Conservation (phyloP, 2,329 filamentous ascomycete genomes). For the Fusarium sp. region DNA sequence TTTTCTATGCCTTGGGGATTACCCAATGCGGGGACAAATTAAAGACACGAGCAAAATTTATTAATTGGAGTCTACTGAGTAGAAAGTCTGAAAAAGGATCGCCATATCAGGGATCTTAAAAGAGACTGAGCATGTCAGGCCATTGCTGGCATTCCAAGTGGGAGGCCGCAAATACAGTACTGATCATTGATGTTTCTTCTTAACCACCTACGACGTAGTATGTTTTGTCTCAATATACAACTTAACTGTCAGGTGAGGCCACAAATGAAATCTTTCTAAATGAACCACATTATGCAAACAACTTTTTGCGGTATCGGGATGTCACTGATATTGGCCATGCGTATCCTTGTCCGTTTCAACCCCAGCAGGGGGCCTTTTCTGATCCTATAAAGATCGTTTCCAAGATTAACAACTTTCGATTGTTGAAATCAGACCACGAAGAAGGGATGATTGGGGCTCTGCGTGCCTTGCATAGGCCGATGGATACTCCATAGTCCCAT, state of each 20-base stretch:
- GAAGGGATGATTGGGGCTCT: constrained; percentile 31
- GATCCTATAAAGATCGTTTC: constrained; percentile 8
- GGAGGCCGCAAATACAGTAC: background rate
- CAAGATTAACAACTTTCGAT: constrained; percentile 38
- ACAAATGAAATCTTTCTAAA: background rate
- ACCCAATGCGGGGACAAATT: background rate
- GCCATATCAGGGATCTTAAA: background rate
- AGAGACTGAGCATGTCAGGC: background rate
- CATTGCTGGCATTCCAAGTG: background rate
- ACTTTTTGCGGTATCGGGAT: background rate
- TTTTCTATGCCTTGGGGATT: background rate
- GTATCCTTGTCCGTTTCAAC: background rate
- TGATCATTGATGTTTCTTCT: background rate
- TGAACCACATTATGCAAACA: too few relatives aligned
- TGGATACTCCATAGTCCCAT: constrained; percentile 18
- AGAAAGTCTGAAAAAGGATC: too few relatives aligned
- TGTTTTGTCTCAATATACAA: background rate
- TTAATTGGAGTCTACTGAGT: background rate
- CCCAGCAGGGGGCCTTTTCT: background rate
- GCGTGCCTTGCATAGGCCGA: constrained; percentile 36
- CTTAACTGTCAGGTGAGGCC: background rate
- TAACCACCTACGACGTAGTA: background rate
- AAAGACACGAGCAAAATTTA: background rate
- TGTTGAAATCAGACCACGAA: constrained; percentile 34
- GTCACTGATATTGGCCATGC: background rate